Evolutionary conservation across 306 rosid species (phyloP).

Genomic region (Cucurbita moschata): DNA sequence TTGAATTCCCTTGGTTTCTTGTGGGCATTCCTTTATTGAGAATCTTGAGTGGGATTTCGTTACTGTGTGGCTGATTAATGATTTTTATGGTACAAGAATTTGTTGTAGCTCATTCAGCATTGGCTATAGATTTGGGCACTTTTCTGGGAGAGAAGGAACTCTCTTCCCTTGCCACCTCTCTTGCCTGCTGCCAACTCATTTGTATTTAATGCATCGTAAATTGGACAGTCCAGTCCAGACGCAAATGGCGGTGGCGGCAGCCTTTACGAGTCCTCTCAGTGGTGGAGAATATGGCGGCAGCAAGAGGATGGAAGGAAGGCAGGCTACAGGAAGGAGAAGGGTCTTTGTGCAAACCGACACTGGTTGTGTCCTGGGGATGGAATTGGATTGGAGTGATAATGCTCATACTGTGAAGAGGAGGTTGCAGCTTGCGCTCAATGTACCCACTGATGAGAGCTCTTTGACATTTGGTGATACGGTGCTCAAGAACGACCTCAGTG

Average conservation of each 20-base stretch:
- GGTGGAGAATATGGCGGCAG: conserved; percentile 53
- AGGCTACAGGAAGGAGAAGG: conserved; percentile 57
- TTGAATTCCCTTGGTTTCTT: neutral
- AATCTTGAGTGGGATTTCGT: conserved; percentile 8
- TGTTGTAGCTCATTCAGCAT: conserved; percentile 9
- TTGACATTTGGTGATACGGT: conserved; percentile 85
- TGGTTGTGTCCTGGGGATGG: conserved; percentile 90
- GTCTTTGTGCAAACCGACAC: conserved; percentile 87
- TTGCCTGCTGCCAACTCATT: conserved; percentile 14
- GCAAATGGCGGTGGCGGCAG: conserved; percentile 80
- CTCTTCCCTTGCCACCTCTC: conserved; percentile 38
- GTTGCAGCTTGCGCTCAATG: conserved; percentile 77
- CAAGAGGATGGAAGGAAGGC: conserved; percentile 37
- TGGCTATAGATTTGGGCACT: conserved; percentile 38
- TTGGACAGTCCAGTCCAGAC: conserved; percentile 91
- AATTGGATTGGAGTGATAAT: conserved; percentile 70
- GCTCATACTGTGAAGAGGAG: conserved; percentile 94
- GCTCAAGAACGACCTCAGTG: conserved; percentile 72
- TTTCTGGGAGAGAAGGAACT: conserved; percentile 36
- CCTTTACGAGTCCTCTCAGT: conserved; percentile 42
- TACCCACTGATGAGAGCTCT: conserved; percentile 83
- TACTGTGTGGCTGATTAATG: conserved; percentile 28
- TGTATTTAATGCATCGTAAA: conserved; percentile 54
- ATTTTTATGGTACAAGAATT: conserved; percentile 22
- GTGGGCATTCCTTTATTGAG: neutral